These are phyloP conservation scores for Glarea lozoyensis DNA, from an alignment of 495 filamentous ascomycete genomes.

Conservation along the genomic window DNA sequence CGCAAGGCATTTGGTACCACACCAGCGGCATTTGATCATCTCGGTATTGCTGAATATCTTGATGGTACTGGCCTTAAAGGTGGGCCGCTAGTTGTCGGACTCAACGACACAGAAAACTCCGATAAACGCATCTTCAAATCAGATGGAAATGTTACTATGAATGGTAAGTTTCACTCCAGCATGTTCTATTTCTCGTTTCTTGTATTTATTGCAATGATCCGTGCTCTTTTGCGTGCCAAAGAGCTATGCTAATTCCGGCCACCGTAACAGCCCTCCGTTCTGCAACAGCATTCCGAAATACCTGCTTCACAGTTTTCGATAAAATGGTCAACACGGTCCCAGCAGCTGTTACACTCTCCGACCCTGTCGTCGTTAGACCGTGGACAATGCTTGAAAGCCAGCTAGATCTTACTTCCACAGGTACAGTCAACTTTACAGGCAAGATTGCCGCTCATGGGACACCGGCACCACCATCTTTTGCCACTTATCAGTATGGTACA, in stretches of 20 bases:
- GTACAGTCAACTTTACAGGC: constrained; percentile 10
- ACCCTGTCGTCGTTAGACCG: constrained; percentile 15
- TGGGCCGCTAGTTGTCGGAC: constrained; percentile 24
- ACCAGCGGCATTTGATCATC: constrained; percentile 4
- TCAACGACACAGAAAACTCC: constrained; percentile 24
- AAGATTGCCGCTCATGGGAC: constrained; percentile 1
- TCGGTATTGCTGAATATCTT: constrained; percentile 8
- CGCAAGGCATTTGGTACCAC: constrained; percentile 1
- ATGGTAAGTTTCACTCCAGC: too few species aligned
- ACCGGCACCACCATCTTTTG: constrained; percentile 1
- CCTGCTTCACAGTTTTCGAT: constrained; percentile 27
- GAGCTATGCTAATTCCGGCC: too few species aligned
- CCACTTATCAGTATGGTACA: constrained; percentile 5
- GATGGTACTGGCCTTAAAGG: constrained; percentile 15
- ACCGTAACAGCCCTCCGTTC: constrained; percentile 24
- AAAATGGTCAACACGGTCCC: constrained; percentile 36
- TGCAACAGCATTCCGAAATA: constrained; percentile 22
- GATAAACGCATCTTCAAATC: constrained; percentile 31
- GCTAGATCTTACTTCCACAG: neutral
- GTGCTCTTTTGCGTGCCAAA: too few species aligned
- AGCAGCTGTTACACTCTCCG: constrained; percentile 21
- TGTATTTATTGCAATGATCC: too few species aligned
- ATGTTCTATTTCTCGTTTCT: too few species aligned
- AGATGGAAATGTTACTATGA: constrained; percentile 30
- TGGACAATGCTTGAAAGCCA: neutral